A percentile compares a stretch with the other conserved stretches of the same genome.
phyloP scores from a whole-genome alignment of 2,329 filamentous ascomycete genomes.

The Aspergillus fumigatiaffinis region DNA sequence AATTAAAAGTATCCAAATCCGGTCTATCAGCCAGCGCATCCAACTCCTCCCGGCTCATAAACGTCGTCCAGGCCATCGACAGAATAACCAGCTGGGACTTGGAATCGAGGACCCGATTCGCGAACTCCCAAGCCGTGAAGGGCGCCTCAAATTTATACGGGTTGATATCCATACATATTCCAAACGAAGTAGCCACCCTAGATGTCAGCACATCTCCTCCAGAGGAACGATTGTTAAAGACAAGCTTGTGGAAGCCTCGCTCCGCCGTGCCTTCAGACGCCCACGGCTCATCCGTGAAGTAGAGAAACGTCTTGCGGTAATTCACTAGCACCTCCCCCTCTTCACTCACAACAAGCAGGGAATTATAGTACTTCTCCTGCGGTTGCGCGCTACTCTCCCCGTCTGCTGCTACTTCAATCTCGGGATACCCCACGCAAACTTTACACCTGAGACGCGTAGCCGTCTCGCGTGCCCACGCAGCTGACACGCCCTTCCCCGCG shows the following conservation, averaged over 20 bases:
- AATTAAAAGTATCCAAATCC: slow-evolving; percentile 58
- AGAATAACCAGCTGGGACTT: slow-evolving; percentile 53
- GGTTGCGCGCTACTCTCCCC: neutral
- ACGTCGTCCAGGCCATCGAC: slow-evolving; percentile 62
- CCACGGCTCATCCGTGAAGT: slow-evolving; percentile 66
- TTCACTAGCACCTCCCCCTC: slow-evolving; percentile 53
- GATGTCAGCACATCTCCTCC: neutral
- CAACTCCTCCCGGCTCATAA: slow-evolving; percentile 48
- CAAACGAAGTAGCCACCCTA: slow-evolving; percentile 41
- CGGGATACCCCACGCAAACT: slow-evolving; percentile 63
- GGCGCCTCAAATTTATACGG: slow-evolving; percentile 59
- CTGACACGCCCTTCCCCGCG: slow-evolving; percentile 52
- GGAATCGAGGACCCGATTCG: slow-evolving; percentile 48
- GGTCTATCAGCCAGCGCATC: slow-evolving; percentile 41
- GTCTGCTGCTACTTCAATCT: slow-evolving; percentile 32
- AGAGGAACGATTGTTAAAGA: slow-evolving; percentile 7
- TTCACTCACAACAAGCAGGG: slow-evolving; percentile 55
- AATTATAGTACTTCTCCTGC: slow-evolving; percentile 51
- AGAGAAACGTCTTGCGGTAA: slow-evolving; percentile 63
- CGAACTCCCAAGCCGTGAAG: slow-evolving; percentile 59
- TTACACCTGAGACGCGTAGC: slow-evolving; percentile 54
- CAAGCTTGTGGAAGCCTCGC: slow-evolving; percentile 28
- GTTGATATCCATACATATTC: slow-evolving; percentile 57
- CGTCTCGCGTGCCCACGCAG: slow-evolving; percentile 55
- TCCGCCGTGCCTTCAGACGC: slow-evolving; percentile 49